Percentiles rank a stretch among this genome's conserved stretches.
phyloP scores from a whole-genome alignment of 495 filamentous ascomycete species.

The Sordaria brevicollis region DNA sequence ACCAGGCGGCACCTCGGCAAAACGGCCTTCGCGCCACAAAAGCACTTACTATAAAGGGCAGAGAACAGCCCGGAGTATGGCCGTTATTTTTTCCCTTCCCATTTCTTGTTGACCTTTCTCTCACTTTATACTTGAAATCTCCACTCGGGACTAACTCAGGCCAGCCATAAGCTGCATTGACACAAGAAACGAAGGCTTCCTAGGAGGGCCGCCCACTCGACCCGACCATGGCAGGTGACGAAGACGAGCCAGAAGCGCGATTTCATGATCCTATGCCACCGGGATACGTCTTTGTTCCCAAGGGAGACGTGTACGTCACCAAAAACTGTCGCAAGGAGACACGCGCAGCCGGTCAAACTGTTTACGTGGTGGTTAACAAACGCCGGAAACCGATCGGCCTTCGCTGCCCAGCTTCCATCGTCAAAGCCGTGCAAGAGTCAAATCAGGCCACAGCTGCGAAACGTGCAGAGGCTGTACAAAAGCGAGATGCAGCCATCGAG shows the following conservation, averaged over 20 bases:
- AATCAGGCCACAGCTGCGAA: conserved; percentile 14
- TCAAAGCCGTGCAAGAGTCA: conserved; percentile 13
- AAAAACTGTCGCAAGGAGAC: conserved; percentile 26
- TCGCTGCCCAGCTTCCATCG: conserved; percentile 24
- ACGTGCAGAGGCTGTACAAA: conserved; percentile 15
- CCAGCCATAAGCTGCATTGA: too few species aligned
- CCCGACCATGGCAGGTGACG: background rate
- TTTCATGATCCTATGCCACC: conserved; percentile 12
- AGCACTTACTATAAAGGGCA: background rate
- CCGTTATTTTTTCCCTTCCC: background rate
- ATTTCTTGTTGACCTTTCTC: background rate
- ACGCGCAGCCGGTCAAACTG: conserved; percentile 10
- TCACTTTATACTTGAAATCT: background rate
- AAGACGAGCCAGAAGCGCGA: conserved; percentile 11
- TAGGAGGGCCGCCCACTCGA: background rate
- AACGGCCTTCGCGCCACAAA: background rate
- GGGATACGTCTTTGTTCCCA: conserved; percentile 27
- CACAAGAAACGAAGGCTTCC: too few species aligned
- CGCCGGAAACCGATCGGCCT: conserved; percentile 20
- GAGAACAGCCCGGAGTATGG: background rate
- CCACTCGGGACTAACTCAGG: too few species aligned
- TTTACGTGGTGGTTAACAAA: conserved; percentile 25
- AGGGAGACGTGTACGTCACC: conserved; percentile 30
- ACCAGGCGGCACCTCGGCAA: background rate
- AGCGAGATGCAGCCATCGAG: conserved; percentile 19